phyloP scores from a whole-genome alignment of 2,329 filamentous ascomycete genomes.

The Trichoderma oligosporum region DNA sequence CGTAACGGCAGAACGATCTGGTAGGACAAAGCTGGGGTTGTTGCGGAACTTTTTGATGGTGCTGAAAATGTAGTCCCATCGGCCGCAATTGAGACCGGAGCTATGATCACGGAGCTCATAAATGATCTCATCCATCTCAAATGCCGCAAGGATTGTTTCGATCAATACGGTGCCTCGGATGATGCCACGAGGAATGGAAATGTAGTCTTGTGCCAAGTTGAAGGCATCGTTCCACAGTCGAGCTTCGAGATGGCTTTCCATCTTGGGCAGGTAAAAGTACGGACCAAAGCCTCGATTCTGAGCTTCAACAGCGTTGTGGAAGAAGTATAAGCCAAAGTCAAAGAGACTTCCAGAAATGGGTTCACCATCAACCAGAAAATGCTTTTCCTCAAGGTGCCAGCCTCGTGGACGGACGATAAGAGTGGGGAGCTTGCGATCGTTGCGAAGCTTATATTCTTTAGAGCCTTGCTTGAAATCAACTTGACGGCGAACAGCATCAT shows the following conservation, averaged over 20 bases:
- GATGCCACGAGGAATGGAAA: constrained; percentile 83
- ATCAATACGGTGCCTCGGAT: constrained; percentile 95
- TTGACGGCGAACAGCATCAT: constrained; percentile 89
- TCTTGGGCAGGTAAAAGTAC: constrained; percentile 98
- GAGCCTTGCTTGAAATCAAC: constrained; percentile 93
- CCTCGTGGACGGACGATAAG: constrained; percentile 92
- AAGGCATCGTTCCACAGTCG: constrained; percentile 98
- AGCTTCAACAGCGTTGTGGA: constrained; percentile 91
- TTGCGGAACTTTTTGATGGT: constrained; percentile 99
- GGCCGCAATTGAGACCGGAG: constrained; percentile 93
- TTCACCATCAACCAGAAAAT: constrained; percentile 92
- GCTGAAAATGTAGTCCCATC: constrained; percentile 99
- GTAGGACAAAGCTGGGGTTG: constrained; percentile 87
- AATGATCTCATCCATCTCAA: constrained; percentile 99
- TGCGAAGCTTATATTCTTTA: constrained; percentile 97
- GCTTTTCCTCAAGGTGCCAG: constrained; percentile 98
- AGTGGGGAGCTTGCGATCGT: constrained; percentile 78
- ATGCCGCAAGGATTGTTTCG: constrained; percentile 95
- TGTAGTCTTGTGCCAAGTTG: constrained; percentile 90
- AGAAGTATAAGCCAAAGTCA: constrained; percentile 98
- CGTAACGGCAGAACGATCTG: constrained; percentile 84
- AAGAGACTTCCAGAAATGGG: constrained; percentile 89
- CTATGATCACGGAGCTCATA: constrained; percentile 97
- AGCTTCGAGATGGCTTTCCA: constrained; percentile 96
- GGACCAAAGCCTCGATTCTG: constrained; percentile 80